phyloP scores from a whole-genome alignment of 805 yeast species.

The Yarrowia yakushimensis region DNA sequence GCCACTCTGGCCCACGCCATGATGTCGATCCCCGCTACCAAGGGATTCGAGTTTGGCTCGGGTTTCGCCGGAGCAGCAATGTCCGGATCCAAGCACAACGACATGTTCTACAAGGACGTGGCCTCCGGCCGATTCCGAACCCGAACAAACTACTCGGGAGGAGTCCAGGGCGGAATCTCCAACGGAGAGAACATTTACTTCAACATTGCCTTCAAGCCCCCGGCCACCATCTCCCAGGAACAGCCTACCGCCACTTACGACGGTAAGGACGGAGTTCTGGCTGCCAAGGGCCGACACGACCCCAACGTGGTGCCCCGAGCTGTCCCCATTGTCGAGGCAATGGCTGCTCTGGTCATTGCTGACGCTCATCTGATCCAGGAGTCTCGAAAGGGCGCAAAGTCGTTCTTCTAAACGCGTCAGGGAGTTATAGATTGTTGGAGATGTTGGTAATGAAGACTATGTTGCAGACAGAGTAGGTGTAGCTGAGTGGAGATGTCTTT shows the following conservation, averaged over 20 bases:
- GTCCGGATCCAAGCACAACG: constrained; percentile 94
- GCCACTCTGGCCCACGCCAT: constrained; percentile 95
- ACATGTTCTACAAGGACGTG: constrained; percentile 66
- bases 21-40: constrained; percentile 96
- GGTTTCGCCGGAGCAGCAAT: constrained; percentile 87
- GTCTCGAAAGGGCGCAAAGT: constrained; percentile 47
- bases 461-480: not conserved
- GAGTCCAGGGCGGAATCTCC: constrained; percentile 96
- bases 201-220: constrained; percentile 95
- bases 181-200: constrained; percentile 95
- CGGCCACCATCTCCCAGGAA: constrained; percentile 93
- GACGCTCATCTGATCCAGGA: constrained; percentile 84
- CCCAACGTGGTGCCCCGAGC: constrained; percentile 99
- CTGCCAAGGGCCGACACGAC: constrained; percentile 97
- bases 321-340: constrained; percentile 95
- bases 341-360: constrained; percentile 92
- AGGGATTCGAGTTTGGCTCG: constrained; percentile 96
- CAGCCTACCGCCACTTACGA: constrained; percentile 86
- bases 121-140: constrained; percentile 69
- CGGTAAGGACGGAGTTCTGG: constrained; percentile 81
- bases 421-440: too few relatives aligned
- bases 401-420: not conserved
- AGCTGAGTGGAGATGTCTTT: too few relatives aligned
- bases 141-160: constrained; percentile 88
- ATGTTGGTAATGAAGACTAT: too few relatives aligned